Evolutionary conservation across 1,284 basidiomycete species (phyloP), one percentile per base, ranked within the genome.

Genomic region (Pseudozyma pruni): DNA sequence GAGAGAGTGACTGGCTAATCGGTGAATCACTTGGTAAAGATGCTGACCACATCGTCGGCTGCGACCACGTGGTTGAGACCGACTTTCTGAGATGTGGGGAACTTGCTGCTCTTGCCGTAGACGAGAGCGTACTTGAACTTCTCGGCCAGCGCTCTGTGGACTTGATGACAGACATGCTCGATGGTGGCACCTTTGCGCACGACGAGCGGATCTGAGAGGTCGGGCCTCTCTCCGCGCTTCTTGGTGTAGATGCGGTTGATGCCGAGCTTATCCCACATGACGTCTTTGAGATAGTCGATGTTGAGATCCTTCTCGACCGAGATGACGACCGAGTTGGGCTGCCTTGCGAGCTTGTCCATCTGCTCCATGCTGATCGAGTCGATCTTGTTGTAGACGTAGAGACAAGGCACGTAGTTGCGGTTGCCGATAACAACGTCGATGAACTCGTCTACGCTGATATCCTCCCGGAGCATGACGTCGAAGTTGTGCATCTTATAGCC

Each of bases 221-320:
- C 95, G 2, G 95, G 93, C 73, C 75, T 47, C 31, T 87, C 91
- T n/a, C 94, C 95, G 43, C 95, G 88, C 83, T 94, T 94, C 85
- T 97, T 98, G 2, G 94, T 97, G 84, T 97, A 98, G 52, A 97
- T 89, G 49, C 74, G 75, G 47, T 72, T 63, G 43, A 80, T 73
- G 20, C 43, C 48, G 41, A 80, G 72, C 57, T 73, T 58, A 35
- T 79, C 75, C 94, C 95, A 98, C 67, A 97, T 92, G 37, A 89
- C 87, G 64, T 93, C 93, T 61, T 94, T 87, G 29, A 98, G 86
- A 81, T 92, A 91, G 80, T 93, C 90, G 57, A 98, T 82, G 91
- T 96, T 94, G 52, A 97, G 86, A 77, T 90, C 90, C 86, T 93
- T 87, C 83, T 97, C 93, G 83, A 94, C 96, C 78, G 91, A 93